Evolutionary conservation across 495 filamentous ascomycete genomes (phyloP).

Genomic region (Aspergillus bridgeri): DNA sequence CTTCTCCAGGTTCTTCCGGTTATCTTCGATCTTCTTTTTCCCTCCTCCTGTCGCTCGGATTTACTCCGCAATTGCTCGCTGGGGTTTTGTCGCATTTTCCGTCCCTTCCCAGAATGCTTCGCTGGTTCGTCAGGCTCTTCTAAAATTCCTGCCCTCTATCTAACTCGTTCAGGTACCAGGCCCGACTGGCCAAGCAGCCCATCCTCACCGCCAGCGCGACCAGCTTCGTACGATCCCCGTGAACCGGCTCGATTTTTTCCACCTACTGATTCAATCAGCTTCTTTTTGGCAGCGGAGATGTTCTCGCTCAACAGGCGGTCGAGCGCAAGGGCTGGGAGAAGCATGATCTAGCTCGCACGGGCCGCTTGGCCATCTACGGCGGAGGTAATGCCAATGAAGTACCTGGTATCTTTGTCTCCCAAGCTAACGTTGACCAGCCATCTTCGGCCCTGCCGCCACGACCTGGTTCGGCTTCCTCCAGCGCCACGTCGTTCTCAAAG

Average conservation of each 20-base stretch:
- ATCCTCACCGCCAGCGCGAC: conserved; percentile 86
- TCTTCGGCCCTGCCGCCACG: conserved; percentile 91
- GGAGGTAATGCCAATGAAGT: conserved; percentile 78
- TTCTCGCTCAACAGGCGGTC: conserved; percentile 89
- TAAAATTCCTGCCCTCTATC: no score
- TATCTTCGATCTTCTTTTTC: no score
- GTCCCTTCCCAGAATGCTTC: no score
- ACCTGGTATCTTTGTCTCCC: not conserved
- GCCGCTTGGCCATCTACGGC: conserved; percentile 89
- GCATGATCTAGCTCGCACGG: conserved; percentile 78
- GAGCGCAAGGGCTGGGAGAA: conserved; percentile 74
- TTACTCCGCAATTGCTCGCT: no score
- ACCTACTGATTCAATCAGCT: conserved; percentile 46
- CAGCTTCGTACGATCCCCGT: conserved; percentile 55
- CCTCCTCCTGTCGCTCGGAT: no score
- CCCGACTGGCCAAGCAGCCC: conserved; percentile 73
- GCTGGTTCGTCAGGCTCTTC: conserved; percentile 10
- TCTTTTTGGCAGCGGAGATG: conserved; percentile 87
- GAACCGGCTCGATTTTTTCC: not conserved
- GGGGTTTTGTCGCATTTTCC: no score
- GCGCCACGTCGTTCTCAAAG: conserved; percentile 60
- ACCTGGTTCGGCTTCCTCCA: conserved; percentile 84
- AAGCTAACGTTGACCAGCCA: conserved; percentile 45
- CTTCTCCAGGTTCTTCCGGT: no score
- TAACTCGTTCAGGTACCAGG: conserved; percentile 91